Conservation (phyloP, 495 filamentous ascomycete species). For the Penicillium pulvis region DNA sequence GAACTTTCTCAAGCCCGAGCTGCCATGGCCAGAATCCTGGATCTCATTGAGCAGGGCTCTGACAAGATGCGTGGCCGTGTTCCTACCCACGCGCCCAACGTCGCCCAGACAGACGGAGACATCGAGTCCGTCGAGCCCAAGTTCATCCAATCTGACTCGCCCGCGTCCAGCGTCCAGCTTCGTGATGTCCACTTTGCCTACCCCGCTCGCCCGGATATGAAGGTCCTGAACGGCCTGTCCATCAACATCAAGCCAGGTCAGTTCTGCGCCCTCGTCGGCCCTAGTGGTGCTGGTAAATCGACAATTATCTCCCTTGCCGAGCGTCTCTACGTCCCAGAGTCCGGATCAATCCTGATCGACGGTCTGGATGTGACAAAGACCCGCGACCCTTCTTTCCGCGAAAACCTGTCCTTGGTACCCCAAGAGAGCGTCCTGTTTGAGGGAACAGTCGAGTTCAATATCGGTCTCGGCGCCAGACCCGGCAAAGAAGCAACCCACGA, state of each 20-base stretch:
- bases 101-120: background rate
- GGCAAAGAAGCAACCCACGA: constrained; percentile 41
- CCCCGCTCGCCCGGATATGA: constrained; percentile 56
- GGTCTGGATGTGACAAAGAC: constrained; percentile 42
- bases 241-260: constrained; percentile 58
- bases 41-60: constrained; percentile 49
- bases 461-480: constrained; percentile 50
- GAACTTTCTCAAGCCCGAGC: constrained; percentile 56
- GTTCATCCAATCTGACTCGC: constrained; percentile 2
- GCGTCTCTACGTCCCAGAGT: constrained; percentile 54
- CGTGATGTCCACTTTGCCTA: constrained; percentile 60
- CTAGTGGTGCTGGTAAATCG: constrained; percentile 63
- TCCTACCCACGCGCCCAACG: constrained; percentile 2
- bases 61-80: constrained; percentile 35
- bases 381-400: constrained; percentile 42
- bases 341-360: constrained; percentile 46
- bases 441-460: constrained; percentile 57
- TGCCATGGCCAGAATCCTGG: constrained; percentile 49
- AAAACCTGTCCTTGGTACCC: constrained; percentile 54
- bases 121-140: constrained; percentile 21
- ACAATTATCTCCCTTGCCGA: constrained; percentile 63
- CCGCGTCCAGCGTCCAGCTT: constrained; percentile 49
- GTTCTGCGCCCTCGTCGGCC: constrained; percentile 62
- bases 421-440: constrained; percentile 59
- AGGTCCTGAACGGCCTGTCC: constrained; percentile 54